Evolutionary conservation across 2,329 filamentous ascomycete species (phyloP).

Genomic region (Ophiostoma ips): DNA sequence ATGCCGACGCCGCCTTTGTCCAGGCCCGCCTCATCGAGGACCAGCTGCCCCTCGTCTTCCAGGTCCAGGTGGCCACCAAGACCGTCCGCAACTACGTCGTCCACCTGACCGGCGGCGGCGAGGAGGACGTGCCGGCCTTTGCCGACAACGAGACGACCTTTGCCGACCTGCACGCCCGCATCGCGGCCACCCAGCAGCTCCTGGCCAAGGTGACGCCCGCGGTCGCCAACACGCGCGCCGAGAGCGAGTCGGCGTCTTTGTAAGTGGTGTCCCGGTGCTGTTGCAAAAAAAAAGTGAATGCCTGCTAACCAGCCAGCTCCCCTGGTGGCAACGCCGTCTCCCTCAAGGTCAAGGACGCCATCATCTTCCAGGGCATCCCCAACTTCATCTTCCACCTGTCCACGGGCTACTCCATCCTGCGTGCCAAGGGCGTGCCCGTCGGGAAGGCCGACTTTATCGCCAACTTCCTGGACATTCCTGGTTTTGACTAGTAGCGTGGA

Average conservation of each 20-base stretch:
- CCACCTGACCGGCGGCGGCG: conserved; percentile 15
- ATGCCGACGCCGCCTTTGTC: conserved; percentile 15
- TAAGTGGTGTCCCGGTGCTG: neutral
- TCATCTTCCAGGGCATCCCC: conserved; percentile 32
- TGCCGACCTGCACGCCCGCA: conserved; percentile 19
- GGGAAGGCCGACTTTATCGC: conserved; percentile 42
- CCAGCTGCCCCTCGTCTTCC: conserved; percentile 25
- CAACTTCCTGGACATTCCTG: conserved; percentile 9
- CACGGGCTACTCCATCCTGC: conserved; percentile 42
- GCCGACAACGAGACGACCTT: conserved; percentile 21
- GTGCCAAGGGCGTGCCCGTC: conserved; percentile 40
- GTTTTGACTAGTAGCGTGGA: conserved; percentile 1
- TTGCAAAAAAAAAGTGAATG: too few relatives aligned
- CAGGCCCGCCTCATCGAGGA: conserved; percentile 20
- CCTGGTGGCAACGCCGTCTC: conserved; percentile 3
- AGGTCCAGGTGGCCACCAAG: conserved; percentile 21
- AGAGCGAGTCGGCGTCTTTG: conserved; percentile 10
- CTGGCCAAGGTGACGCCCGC: conserved; percentile 18
- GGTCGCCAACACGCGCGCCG: conserved; percentile 16
- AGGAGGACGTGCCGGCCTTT: conserved; percentile 9
- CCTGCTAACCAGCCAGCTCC: conserved; percentile 3
- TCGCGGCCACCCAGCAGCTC: conserved; percentile 18
- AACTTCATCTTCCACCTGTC: conserved; percentile 47
- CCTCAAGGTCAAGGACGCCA: conserved; percentile 22
- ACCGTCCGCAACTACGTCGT: conserved; percentile 17